A percentile compares a stretch with the other conserved stretches of the same genome.
phyloP scores from a whole-genome alignment of 2,329 filamentous ascomycete genomes.

The Colletotrichum simmondsii region DNA sequence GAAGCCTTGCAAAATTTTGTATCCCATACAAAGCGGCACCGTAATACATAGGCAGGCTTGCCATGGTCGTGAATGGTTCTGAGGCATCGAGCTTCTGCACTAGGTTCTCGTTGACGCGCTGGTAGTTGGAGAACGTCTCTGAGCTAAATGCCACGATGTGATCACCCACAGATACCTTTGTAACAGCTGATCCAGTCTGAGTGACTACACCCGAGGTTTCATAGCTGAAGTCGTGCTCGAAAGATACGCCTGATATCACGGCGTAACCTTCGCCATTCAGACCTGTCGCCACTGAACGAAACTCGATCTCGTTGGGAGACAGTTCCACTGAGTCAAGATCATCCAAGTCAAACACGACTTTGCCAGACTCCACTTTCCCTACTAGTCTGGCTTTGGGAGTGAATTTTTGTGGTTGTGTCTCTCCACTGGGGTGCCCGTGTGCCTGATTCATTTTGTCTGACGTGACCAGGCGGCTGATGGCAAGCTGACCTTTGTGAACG shows the following conservation, averaged over 20 bases:
- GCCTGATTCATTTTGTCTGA: conserved; percentile 36
- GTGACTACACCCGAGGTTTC: conserved; percentile 40
- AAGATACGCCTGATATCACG: conserved; percentile 39
- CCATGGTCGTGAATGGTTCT: conserved; percentile 30
- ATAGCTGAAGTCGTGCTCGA: conserved; percentile 28
- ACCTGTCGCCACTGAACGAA: conserved; percentile 34
- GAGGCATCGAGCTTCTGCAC: conserved; percentile 33
- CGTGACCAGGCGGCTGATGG: conserved; percentile 40
- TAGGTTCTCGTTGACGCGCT: conserved; percentile 33
- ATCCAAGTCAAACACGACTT: conserved; percentile 34
- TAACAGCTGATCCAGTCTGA: conserved; percentile 35
- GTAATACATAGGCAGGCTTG: conserved; percentile 32
- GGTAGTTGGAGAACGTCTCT: conserved; percentile 36
- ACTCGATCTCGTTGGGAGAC: conserved; percentile 35
- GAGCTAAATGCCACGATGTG: conserved; percentile 36
- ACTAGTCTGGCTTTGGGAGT: conserved; percentile 30
- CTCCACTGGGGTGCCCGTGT: conserved; percentile 22
- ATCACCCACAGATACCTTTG: conserved; percentile 38
- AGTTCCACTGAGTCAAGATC: background rate
- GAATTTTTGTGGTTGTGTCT: conserved; percentile 28
- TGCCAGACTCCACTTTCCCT: conserved; percentile 34
- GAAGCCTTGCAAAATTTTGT: conserved; percentile 35
- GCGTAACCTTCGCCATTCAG: conserved; percentile 37
- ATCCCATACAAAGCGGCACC: conserved; percentile 39
- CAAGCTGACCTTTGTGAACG: conserved; percentile 37